These are phyloP conservation scores for Trichocladium antarcticum DNA, from an alignment of 495 filamentous ascomycete species.

Conservation along the genomic window DNA sequence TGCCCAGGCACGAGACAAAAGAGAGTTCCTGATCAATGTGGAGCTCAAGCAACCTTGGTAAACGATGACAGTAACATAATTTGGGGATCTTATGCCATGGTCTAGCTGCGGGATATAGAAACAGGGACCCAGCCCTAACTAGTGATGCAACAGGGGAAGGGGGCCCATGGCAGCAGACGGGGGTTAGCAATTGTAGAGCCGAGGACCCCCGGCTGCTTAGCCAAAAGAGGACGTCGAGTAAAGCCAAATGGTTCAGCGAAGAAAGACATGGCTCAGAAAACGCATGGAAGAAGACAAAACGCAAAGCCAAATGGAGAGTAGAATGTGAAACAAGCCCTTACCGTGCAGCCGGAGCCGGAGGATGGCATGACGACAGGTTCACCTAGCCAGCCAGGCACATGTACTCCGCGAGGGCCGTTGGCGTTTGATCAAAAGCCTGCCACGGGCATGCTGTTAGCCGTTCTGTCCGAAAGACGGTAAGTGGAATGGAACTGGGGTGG, in stretches of 20 bases:
- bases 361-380: slow-evolving; percentile 37
- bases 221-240: slow-evolving; percentile 30
- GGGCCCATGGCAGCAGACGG: slow-evolving; percentile 21
- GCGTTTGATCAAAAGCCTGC: slow-evolving; percentile 15
- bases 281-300: slow-evolving; percentile 39
- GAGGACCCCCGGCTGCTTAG: slow-evolving; percentile 28
- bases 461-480: slow-evolving; percentile 29
- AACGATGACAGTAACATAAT: slow-evolving; percentile 45
- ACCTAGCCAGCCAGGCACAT: slow-evolving; percentile 15
- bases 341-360: slow-evolving; percentile 36
- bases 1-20: slow-evolving; percentile 34
- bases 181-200: slow-evolving; percentile 6
- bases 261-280: slow-evolving; percentile 31
- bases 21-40: slow-evolving; percentile 39
- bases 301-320: slow-evolving; percentile 32
- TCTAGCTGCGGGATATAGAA: slow-evolving; percentile 42
- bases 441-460: slow-evolving; percentile 15
- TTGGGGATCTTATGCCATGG: slow-evolving; percentile 48
- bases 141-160: slow-evolving; percentile 40
- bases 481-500: slow-evolving; percentile 31
- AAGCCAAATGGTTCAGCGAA: slow-evolving; percentile 23
- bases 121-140: slow-evolving; percentile 35
- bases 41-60: slow-evolving; percentile 36
- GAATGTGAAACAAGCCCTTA: slow-evolving; percentile 39
- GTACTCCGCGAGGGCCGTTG: slow-evolving; percentile 15